Conservation (phyloP, 139 green algal species). For the Bryopsis sp. region DNA sequence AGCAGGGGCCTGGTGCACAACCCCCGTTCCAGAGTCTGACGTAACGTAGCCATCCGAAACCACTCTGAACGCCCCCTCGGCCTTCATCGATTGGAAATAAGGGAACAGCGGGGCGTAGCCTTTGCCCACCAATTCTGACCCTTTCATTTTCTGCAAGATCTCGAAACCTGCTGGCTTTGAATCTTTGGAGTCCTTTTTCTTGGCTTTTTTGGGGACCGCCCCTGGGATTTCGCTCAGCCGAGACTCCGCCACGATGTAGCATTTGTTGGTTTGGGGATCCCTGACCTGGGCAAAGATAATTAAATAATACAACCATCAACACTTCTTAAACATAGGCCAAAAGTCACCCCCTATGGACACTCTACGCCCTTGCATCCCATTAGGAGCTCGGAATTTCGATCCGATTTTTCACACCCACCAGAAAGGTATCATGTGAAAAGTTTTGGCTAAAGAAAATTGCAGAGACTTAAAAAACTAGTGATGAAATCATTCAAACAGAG, state of each 20-base stretch:
- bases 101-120: conserved; percentile 90
- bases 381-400: no score
- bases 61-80: conserved; percentile 61
- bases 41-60: conserved; percentile 89
- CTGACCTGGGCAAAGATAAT: conserved; percentile 30
- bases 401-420: no score
- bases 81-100: conserved; percentile 72
- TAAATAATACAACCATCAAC: background rate
- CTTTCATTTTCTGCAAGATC: conserved; percentile 63
- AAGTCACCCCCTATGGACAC: background rate
- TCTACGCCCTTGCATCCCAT: background rate
- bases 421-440: no score
- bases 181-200: conserved; percentile 27
- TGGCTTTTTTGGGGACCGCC: conserved; percentile 70
- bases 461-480: no score
- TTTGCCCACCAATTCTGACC: conserved; percentile 69
- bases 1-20: conserved; percentile 93
- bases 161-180: conserved; percentile 31
- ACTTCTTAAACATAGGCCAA: background rate
- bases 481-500: no score
- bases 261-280: conserved; percentile 57
- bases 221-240: conserved; percentile 73
- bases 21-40: conserved; percentile 83
- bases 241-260: conserved; percentile 85
- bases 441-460: no score